These are phyloP conservation scores for Coemansia sp. DNA, from an alignment of 192 early-diverging fungal species.

Conservation along the genomic window DNA sequence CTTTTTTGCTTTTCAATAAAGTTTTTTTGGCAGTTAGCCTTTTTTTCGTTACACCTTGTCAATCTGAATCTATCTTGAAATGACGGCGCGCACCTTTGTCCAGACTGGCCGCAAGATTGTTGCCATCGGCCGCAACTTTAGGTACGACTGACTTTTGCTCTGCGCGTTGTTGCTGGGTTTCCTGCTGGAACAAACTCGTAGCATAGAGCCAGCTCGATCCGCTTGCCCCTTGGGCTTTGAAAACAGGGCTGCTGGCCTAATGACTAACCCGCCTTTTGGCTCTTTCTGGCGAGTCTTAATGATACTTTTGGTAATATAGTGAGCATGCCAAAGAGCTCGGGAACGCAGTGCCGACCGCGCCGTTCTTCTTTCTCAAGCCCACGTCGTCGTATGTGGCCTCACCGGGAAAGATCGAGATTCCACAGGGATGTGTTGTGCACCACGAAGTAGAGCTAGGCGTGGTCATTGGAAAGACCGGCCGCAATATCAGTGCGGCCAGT, in stretches of 20 bases:
- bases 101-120: constrained; percentile 82
- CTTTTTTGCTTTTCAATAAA: constrained; percentile 1
- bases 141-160: constrained; percentile 38
- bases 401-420: constrained; percentile 77
- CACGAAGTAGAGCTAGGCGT: constrained; percentile 95
- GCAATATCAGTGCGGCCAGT: constrained; percentile 65
- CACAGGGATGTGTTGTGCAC: constrained; percentile 74
- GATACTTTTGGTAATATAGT: constrained; percentile 36
- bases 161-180: no score
- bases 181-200: no score
- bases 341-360: constrained; percentile 83
- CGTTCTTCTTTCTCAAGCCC: constrained; percentile 95
- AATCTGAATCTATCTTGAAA: constrained; percentile 3
- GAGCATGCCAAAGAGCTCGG: constrained; percentile 94
- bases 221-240: no score
- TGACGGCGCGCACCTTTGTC: constrained; percentile 41
- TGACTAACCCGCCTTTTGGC: not conserved
- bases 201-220: no score
- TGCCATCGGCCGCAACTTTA: constrained; percentile 90
- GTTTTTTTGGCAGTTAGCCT: not conserved
- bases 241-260: no score
- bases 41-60: not conserved
- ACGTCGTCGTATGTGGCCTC: constrained; percentile 73
- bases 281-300: constrained; percentile 13
- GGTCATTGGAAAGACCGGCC: constrained; percentile 78